Percentiles rank a stretch among this genome's conserved stretches.
These are phyloP conservation scores for Penicillium riverlandense DNA, from an alignment of 495 filamentous ascomycete genomes.

Conservation along the genomic window DNA sequence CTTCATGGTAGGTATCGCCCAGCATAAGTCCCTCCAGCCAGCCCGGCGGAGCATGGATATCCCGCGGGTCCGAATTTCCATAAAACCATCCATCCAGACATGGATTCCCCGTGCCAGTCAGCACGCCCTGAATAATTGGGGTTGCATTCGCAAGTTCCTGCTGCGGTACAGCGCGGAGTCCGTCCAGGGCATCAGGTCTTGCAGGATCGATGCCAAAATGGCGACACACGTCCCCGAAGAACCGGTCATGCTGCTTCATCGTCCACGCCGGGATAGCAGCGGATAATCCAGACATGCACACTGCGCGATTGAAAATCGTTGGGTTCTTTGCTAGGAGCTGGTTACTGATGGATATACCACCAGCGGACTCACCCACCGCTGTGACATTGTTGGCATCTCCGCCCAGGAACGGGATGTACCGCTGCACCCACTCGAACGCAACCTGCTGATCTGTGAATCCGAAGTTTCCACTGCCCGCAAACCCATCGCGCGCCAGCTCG, in stretches of 20 bases:
- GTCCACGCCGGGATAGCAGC: conserved; percentile 17
- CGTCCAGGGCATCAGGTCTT: conserved; percentile 6
- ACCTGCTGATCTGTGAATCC: conserved; percentile 26
- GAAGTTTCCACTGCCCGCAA: conserved; percentile 20
- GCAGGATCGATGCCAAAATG: conserved; percentile 16
- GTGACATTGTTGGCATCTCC: conserved; percentile 58
- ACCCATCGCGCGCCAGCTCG: conserved; percentile 16
- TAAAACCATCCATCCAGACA: conserved; percentile 27
- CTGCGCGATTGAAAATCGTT: conserved; percentile 15
- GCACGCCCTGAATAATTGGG: conserved; percentile 15
- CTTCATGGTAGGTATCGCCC: conserved; percentile 28
- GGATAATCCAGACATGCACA: conserved; percentile 22
- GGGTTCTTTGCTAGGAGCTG: conserved; percentile 35
- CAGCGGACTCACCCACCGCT: conserved; percentile 59
- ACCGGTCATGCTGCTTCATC: conserved; percentile 15
- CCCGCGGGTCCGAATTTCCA: conserved; percentile 6
- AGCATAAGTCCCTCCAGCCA: conserved; percentile 24
- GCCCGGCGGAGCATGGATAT: conserved; percentile 10
- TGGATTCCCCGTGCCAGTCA: conserved; percentile 19
- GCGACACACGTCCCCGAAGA: conserved; percentile 13
- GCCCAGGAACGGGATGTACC: conserved; percentile 49
- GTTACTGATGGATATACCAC: conserved; percentile 54
- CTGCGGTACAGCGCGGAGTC: conserved; percentile 15
- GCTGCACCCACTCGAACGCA: conserved; percentile 24
- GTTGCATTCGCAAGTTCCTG: conserved; percentile 23